A percentile compares a stretch with the other conserved stretches of the same genome.
phyloP scores from a whole-genome alignment of 495 filamentous ascomycete species.

The Amphirosellinia nigrospora region DNA sequence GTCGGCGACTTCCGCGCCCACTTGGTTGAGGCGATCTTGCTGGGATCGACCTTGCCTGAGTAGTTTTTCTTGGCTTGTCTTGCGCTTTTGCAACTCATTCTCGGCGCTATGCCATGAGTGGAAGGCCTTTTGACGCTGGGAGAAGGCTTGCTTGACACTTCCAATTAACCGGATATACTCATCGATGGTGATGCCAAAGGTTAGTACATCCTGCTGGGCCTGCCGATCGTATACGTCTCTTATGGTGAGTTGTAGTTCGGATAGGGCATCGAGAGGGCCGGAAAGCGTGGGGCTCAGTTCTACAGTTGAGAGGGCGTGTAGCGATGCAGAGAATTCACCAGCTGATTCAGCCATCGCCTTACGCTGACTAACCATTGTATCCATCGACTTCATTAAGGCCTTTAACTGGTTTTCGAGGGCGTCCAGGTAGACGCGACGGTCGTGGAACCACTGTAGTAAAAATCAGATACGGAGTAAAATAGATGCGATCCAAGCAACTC shows the following conservation, averaged over 20 bases:
- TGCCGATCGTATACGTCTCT: conserved; percentile 95
- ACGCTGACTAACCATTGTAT: conserved; percentile 86
- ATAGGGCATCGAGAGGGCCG: conserved; percentile 84
- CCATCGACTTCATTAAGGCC: conserved; percentile 89
- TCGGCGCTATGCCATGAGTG: conserved; percentile 92
- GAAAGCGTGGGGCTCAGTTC: conserved; percentile 90
- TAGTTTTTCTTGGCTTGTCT: conserved; percentile 85
- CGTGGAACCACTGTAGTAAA: conserved; percentile 85
- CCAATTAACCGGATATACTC: conserved; percentile 97
- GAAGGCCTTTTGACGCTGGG: conserved; percentile 91
- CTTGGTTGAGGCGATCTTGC: conserved; percentile 91
- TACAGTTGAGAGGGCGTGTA: conserved; percentile 87
- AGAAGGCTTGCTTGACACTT: conserved; percentile 88
- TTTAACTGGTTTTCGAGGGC: conserved; percentile 95
- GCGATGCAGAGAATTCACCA: conserved; percentile 86
- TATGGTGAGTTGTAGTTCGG: conserved; percentile 90
- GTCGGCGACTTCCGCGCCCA: conserved; percentile 89
- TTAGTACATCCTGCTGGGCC: conserved; percentile 95
- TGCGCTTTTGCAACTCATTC: conserved; percentile 84
- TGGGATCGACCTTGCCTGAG: conserved; percentile 91
- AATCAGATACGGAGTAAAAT: conserved; percentile 17
- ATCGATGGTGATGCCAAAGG: conserved; percentile 94
- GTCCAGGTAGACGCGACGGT: conserved; percentile 91
- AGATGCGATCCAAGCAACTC: conserved; percentile 45
- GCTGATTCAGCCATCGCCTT: conserved; percentile 92